Conservation (phyloP, 1,284 basidiomycete species). For the Porogramme epimiltina region DNA sequence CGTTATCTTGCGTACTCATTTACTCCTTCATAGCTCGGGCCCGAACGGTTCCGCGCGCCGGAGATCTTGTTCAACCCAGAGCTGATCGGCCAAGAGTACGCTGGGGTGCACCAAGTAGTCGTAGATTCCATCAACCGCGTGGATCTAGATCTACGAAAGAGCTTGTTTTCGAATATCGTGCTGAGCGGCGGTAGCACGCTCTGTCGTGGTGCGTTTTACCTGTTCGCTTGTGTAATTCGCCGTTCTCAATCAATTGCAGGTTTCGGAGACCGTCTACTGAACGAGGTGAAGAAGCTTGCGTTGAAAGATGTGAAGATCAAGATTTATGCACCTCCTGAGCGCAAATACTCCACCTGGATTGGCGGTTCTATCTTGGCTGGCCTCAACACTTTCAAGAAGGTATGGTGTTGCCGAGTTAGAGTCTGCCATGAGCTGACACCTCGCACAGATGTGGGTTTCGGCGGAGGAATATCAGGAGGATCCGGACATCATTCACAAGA, state of each 20-base stretch:
- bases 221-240: neutral
- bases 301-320: constrained; percentile 98
- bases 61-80: constrained; percentile 99
- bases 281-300: constrained; percentile 96
- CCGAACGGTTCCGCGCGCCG: constrained; percentile 95
- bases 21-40: constrained; percentile 67
- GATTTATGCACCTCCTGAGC: constrained; percentile 99
- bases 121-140: constrained; percentile 87
- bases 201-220: constrained; percentile 68
- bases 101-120: constrained; percentile 95
- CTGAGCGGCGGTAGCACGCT: constrained; percentile 96
- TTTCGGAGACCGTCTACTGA: constrained; percentile 93
- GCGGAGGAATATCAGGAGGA: constrained; percentile 99
- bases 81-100: constrained; percentile 93
- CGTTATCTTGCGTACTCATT: neutral
- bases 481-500: constrained; percentile 96
- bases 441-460: constrained; percentile 92
- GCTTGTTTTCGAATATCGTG: constrained; percentile 95
- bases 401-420: constrained; percentile 30
- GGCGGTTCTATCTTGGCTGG: constrained; percentile 96
- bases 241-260: constrained; percentile 47
- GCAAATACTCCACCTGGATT: constrained; percentile 99
- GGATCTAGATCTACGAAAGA: constrained; percentile 91
- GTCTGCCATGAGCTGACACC: neutral
- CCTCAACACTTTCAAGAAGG: constrained; percentile 97